Base-by-base conservation (phyloP, 2,329 filamentous ascomycete species). In the Diaporthe australafricana region DNA sequence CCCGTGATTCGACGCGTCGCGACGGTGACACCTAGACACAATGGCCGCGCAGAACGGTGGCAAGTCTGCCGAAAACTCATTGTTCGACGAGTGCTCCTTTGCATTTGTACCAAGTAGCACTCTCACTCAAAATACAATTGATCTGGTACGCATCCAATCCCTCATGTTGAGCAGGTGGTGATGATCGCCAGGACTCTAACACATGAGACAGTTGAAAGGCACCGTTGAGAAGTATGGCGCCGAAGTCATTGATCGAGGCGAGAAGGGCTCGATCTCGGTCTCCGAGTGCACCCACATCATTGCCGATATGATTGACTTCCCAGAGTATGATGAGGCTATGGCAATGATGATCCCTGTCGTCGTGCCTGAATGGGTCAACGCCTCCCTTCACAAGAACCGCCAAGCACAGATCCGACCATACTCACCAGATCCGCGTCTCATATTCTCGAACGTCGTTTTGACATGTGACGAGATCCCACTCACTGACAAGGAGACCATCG, bases 401-500 rank as follows among this genome's bases (percentile, higher is more conserved):
- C 87, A 92, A 68, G 91, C 91, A 42, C 94, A 94, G 76, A 90
- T 95, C 12, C 91, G 96, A 50, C 93, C 94, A 20, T 97, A 93
- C 81, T 98, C 93, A 56, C 96, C 96, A 1, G 96, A 99, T 77
- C 95, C 96, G 2, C 90, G 93, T 72, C 90, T 98, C 79, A 96
- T 98, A 80, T 94, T 99, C 82, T 93, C 93, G 66, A 92, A 94
- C 76, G 92, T 98, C 52, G 89, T 93, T 35, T 87, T 98, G 22
- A 93, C 92, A 40, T 97, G 94, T 78, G 94, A 92, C 57, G 93
- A 96, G 77, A 90, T 99, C 57, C 96, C 96, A 0, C 86, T 90
- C 45, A 93, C 91, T 45, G 96, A 99, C 81, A 94, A 95, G 80
- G 96, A 98, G 83, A 94, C 95, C 14, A 98, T 99, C 70, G 90